These are phyloP conservation scores for Phaeophleospora eucalypticola DNA, from an alignment of 2,329 filamentous ascomycete genomes.

Conservation along the genomic window DNA sequence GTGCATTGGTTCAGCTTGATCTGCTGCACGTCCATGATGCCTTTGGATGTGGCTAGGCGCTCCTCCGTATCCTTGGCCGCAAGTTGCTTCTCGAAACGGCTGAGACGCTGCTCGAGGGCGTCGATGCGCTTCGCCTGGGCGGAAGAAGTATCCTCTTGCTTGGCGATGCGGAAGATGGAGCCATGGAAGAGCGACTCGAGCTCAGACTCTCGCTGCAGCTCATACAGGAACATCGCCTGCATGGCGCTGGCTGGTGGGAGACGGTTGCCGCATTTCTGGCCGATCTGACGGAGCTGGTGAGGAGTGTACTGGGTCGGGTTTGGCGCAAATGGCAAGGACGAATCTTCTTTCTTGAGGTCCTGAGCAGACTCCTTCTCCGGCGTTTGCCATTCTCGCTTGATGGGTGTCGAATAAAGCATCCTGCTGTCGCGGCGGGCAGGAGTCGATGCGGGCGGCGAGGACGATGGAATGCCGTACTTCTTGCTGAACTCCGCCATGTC, in stretches of 20 bases:
- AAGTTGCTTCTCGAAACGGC: conserved; percentile 17
- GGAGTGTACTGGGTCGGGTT: not conserved
- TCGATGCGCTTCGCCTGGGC: conserved; percentile 10
- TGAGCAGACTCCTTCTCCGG: not conserved
- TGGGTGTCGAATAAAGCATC: not conserved
- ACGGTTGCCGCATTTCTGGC: conserved; percentile 16
- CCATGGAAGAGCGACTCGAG: conserved; percentile 25
- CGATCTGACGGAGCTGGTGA: conserved; percentile 10
- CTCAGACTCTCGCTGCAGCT: conserved; percentile 26
- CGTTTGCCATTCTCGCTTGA: not conserved
- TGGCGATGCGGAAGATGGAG: conserved; percentile 22
- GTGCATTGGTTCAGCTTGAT: conserved; percentile 7
- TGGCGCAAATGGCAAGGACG: not conserved
- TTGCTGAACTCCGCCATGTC: no score
- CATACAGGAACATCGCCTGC: conserved; percentile 29
- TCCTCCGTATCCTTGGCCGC: conserved; percentile 11
- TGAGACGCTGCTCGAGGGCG: conserved; percentile 13
- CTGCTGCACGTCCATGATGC: conserved; percentile 10
- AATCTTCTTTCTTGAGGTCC: no score
- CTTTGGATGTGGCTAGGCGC: conserved; percentile 15
- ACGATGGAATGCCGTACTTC: no score
- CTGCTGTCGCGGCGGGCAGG: not conserved
- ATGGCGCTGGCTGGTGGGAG: conserved; percentile 25
- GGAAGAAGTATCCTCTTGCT: conserved; percentile 7
- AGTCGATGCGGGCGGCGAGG: not conserved